Evolutionary conservation across 805 yeast species (phyloP), one percentile per base, ranked within the genome.

Genomic region (Nakazawaea holstii): DNA sequence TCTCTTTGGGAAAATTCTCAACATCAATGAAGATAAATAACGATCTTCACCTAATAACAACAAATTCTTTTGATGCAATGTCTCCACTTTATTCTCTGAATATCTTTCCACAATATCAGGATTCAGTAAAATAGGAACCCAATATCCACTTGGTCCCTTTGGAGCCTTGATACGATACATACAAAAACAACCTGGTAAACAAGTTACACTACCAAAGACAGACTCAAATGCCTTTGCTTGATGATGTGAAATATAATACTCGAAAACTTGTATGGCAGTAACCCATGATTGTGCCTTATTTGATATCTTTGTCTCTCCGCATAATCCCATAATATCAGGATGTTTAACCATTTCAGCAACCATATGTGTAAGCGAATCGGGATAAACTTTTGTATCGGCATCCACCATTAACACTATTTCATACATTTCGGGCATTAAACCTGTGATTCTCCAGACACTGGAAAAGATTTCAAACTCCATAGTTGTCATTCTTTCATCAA

Each of bases 111-210:
- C 96, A 59, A 90, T 87, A 66, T 90, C 97, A 0, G 97, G 95
- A 61, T 89, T 91, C 13, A 96, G 88, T 56, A 90, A 70, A 49
- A 90, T 85, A 7, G 97, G 97, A 32, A 91, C 96, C 97, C 97
- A 90, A 63, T 75, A 84, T 6, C 87, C 87, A 48, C 79, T 80
- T 11, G 69, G 54, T 13, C 91, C 90, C 66, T 88, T 89, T 24
- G 96, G 97, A 0, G 96, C 73, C 65, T 90, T 90, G 61, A 90
- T 87, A 57, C 97, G 77, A 61, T 91, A 90, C 82, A 90, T 84
- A 51, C 87, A 84, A 73, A 90, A 90, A 72, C 97, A 90, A 35
- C 97, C 97, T 0, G 97, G 97, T 52, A 90, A 74, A 76, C 97
- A 90, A 0, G 97, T 90, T 13, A 90, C 97, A 55, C 94, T 84